These are phyloP conservation scores for Cladorrhinum sp. DNA, from an alignment of 2,329 filamentous ascomycete species.

Conservation along the genomic window DNA sequence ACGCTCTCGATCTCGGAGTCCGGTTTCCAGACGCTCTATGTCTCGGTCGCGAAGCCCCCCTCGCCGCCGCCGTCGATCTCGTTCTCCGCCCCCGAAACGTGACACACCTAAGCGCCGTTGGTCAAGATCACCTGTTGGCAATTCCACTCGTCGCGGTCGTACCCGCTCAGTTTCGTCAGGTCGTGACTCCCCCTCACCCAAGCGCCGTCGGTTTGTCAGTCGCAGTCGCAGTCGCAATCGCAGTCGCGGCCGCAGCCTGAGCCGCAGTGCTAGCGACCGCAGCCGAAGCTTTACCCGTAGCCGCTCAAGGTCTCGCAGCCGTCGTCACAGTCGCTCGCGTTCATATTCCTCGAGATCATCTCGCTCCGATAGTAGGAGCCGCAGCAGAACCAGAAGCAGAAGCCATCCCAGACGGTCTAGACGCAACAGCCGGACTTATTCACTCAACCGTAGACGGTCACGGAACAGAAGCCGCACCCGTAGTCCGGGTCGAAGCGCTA, in stretches of 20 bases:
- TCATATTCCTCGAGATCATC: conserved; percentile 38
- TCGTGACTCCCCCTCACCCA: conserved; percentile 42
- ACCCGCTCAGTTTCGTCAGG: conserved; percentile 32
- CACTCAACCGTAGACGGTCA: conserved; percentile 26
- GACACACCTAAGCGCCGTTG: conserved; percentile 40
- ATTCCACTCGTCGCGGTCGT: conserved; percentile 25
- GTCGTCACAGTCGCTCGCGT: conserved; percentile 33
- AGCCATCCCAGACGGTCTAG: conserved; percentile 34
- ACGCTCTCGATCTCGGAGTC: conserved; percentile 32
- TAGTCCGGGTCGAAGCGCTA: conserved; percentile 20
- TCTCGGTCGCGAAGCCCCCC: conserved; percentile 25
- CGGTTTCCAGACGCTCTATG: conserved; percentile 9
- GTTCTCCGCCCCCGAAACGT: conserved; percentile 28
- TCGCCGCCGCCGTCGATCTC: conserved; percentile 33
- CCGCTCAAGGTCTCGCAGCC: conserved; percentile 23
- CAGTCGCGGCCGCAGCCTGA: conserved; percentile 16
- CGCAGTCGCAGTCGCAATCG: conserved; percentile 43
- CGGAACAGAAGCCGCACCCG: conserved; percentile 11
- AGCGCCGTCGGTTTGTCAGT: conserved; percentile 50
- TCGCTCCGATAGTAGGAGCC: conserved; percentile 35
- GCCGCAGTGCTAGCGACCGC: conserved; percentile 18
- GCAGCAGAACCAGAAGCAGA: conserved; percentile 16
- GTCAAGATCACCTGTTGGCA: conserved; percentile 38
- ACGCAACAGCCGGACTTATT: conserved; percentile 32
- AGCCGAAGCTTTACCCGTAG: conserved; percentile 41